A percentile compares a stretch with the other conserved stretches of the same genome.
These are phyloP conservation scores for Panaeolus papilionaceus DNA, from an alignment of 768 basidiomycete genomes.

Conservation along the genomic window DNA sequence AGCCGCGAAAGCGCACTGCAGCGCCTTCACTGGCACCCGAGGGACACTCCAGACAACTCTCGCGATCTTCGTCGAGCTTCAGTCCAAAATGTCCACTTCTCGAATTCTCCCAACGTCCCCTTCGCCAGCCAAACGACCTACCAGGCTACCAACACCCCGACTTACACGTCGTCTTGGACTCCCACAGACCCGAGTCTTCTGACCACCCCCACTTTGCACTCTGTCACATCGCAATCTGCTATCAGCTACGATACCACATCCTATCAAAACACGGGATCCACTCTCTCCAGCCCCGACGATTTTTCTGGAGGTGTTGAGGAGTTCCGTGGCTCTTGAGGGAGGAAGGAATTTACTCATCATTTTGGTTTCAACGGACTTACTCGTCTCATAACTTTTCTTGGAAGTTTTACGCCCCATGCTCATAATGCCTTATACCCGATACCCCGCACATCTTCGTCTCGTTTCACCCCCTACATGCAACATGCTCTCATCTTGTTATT, in stretches of 20 bases:
- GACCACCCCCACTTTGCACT: constrained; percentile 43
- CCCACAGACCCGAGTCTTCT: constrained; percentile 38
- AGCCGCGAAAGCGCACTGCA: constrained; percentile 40
- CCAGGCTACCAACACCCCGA: constrained; percentile 34
- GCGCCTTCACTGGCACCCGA: constrained; percentile 45
- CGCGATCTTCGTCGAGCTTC: constrained; percentile 40
- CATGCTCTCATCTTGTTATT: neutral
- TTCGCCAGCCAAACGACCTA: constrained; percentile 44
- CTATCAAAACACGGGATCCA: constrained; percentile 38
- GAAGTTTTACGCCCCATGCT: constrained; percentile 21
- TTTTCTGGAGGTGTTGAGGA: constrained; percentile 47
- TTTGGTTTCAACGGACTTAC: constrained; percentile 3
- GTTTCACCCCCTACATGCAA: neutral
- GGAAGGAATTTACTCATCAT: constrained; percentile 18
- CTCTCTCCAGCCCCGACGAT: constrained; percentile 49
- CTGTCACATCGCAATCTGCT: constrained; percentile 34
- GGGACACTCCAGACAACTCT: constrained; percentile 38
- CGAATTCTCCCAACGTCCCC: constrained; percentile 42
- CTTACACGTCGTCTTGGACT: constrained; percentile 49
- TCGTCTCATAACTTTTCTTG: constrained; percentile 27
- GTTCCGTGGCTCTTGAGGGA: constrained; percentile 42
- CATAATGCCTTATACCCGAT: constrained; percentile 12
- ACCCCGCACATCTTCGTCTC: constrained; percentile 7
- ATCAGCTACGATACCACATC: constrained; percentile 42
- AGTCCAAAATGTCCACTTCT: constrained; percentile 35